These are phyloP conservation scores for Fagopyrum homotropicum DNA, from an alignment of 148 eudicot genomes.

Conservation along the genomic window DNA sequence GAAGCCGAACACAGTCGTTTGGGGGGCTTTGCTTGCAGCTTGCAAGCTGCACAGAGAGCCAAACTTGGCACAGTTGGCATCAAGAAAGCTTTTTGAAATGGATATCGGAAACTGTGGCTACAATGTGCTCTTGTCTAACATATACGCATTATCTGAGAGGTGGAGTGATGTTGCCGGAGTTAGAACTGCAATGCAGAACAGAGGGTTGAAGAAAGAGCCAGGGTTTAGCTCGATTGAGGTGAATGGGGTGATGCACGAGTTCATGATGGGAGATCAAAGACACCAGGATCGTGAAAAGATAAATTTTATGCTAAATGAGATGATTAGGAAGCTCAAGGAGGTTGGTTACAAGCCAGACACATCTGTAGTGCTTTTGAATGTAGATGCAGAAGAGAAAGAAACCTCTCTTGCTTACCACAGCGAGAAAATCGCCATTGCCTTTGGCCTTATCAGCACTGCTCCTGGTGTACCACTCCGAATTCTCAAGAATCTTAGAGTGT, in stretches of 20 bases:
- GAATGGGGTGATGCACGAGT: constrained; percentile 39
- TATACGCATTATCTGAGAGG: constrained; percentile 37
- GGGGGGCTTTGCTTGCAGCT: constrained; percentile 57
- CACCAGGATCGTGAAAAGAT: constrained; percentile 38
- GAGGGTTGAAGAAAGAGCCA: constrained; percentile 47
- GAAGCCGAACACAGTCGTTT: constrained; percentile 41
- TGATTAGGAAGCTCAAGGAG: constrained; percentile 36
- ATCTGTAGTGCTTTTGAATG: constrained; percentile 20
- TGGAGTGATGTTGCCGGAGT: constrained; percentile 36
- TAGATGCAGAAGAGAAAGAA: constrained; percentile 26
- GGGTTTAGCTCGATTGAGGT: constrained; percentile 58
- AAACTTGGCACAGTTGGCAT: constrained; percentile 50
- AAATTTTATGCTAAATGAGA: constrained; percentile 30
- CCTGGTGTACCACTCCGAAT: constrained; percentile 25
- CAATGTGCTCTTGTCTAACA: constrained; percentile 43
- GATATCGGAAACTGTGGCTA: constrained; percentile 57
- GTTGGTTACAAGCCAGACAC: constrained; percentile 35
- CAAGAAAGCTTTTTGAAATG: constrained; percentile 29
- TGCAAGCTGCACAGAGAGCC: constrained; percentile 43
- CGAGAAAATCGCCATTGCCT: constrained; percentile 36
- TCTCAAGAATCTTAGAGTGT: constrained; percentile 32
- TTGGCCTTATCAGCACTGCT: constrained; percentile 25
- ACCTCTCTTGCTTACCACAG: constrained; percentile 24
- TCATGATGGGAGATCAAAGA: constrained; percentile 34
- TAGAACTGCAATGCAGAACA: constrained; percentile 42